These are phyloP conservation scores for Sicyos edulis DNA, from an alignment of 306 rosid genomes.

Conservation along the genomic window DNA sequence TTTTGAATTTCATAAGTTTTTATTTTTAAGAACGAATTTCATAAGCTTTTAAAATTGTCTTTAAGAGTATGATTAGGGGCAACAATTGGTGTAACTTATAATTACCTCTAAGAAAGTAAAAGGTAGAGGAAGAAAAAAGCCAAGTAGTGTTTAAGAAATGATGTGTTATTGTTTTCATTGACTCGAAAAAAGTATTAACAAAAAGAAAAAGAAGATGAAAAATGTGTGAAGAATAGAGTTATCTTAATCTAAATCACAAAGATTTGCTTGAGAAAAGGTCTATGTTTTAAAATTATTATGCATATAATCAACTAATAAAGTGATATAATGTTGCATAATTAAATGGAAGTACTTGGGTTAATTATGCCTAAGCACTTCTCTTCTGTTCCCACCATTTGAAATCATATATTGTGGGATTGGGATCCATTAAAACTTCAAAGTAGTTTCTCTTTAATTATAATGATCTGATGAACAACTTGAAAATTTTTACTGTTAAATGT, in stretches of 20 bases:
- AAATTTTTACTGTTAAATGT: background rate
- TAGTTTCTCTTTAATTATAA: background rate
- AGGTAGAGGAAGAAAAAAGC: background rate
- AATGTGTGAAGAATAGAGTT: background rate
- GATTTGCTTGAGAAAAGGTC: background rate
- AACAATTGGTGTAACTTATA: conserved; percentile 1
- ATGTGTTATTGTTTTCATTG: conserved; percentile 1
- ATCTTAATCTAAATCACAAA: background rate
- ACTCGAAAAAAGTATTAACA: background rate
- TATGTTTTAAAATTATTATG: background rate
- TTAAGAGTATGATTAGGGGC: conserved; percentile 5
- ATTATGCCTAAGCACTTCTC: background rate
- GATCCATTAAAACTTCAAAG: background rate
- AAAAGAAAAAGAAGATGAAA: background rate
- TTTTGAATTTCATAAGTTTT: background rate
- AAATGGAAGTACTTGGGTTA: conserved; percentile 16
- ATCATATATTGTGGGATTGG: conserved; percentile 17
- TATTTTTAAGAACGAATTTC: no score
- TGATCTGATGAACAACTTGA: conserved; percentile 3
- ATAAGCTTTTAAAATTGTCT: background rate
- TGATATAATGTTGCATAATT: conserved; percentile 8
- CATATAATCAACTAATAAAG: conserved; percentile 10
- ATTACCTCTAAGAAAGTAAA: conserved; percentile 2
- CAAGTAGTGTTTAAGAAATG: conserved; percentile 13
- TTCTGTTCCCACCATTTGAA: conserved; percentile 13